phyloP scores from a whole-genome alignment of 2,329 filamentous ascomycete species.

The Beauveria brongniartii region DNA sequence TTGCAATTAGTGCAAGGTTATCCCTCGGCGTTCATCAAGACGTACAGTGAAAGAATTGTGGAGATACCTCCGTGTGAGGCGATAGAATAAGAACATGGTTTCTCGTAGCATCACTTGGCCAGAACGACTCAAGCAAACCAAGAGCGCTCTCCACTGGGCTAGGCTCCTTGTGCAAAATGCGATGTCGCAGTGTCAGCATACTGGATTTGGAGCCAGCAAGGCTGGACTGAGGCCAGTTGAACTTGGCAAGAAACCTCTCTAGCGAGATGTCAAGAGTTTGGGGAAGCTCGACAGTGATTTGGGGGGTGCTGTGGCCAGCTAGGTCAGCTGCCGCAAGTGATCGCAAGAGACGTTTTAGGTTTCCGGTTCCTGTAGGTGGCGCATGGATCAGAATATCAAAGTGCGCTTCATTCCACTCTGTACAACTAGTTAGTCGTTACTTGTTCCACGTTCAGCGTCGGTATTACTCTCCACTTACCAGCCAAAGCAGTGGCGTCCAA shows the following conservation, averaged over 20 bases:
- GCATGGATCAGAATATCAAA: constrained; percentile 83
- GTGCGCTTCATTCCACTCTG: constrained; percentile 68
- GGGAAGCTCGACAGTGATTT: constrained; percentile 79
- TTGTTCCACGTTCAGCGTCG: constrained; percentile 15
- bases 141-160: constrained; percentile 64
- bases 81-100: constrained; percentile 81
- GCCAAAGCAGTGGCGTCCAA: constrained; percentile 65
- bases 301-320: constrained; percentile 57
- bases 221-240: constrained; percentile 56
- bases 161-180: constrained; percentile 53
- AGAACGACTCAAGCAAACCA: constrained; percentile 80
- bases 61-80: constrained; percentile 69
- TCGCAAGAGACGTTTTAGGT: constrained; percentile 65
- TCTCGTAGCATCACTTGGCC: constrained; percentile 54
- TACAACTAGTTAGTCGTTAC: constrained; percentile 10
- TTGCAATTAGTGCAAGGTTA: constrained; percentile 14
- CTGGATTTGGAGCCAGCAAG: constrained; percentile 33
- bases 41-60: constrained; percentile 72
- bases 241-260: constrained; percentile 51
- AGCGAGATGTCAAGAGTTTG: constrained; percentile 58
- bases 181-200: constrained; percentile 63
- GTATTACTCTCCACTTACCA: constrained; percentile 33
- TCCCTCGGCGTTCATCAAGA: not conserved
- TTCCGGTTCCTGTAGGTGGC: constrained; percentile 60
- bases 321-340: constrained; percentile 74